Conservation (phyloP, 768 basidiomycete species). For the Boletus subcaerulescens region DNA sequence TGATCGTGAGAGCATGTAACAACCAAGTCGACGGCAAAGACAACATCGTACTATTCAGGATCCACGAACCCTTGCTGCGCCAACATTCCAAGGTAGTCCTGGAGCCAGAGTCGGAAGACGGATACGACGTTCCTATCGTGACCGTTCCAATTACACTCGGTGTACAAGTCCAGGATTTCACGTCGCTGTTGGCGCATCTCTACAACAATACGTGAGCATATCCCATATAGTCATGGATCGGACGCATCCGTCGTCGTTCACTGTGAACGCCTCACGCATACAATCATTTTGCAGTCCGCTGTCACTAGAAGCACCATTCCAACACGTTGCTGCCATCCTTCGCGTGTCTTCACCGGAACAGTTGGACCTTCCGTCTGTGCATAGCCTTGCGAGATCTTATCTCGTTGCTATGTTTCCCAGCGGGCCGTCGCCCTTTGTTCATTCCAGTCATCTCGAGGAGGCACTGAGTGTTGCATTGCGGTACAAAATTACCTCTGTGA, state of each 20-base stretch:
- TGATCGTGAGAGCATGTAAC: slow-evolving; percentile 45
- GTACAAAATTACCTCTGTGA: slow-evolving; percentile 48
- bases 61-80: slow-evolving; percentile 52
- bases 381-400: slow-evolving; percentile 41
- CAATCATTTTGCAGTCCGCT: slow-evolving; percentile 44
- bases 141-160: slow-evolving; percentile 37
- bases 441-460: slow-evolving; percentile 47
- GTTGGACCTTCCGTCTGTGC: slow-evolving; percentile 55
- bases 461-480: slow-evolving; percentile 51
- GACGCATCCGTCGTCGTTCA: not conserved
- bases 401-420: slow-evolving; percentile 49
- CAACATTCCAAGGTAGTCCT: slow-evolving; percentile 42
- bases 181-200: slow-evolving; percentile 56
- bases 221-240: not conserved
- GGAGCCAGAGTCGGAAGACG: slow-evolving; percentile 1
- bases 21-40: slow-evolving; percentile 8
- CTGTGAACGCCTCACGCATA: not conserved
- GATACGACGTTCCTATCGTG: slow-evolving; percentile 15
- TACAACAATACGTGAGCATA: slow-evolving; percentile 65
- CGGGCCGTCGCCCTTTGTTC: slow-evolving; percentile 42
- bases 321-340: slow-evolving; percentile 50
- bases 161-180: slow-evolving; percentile 47
- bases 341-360: slow-evolving; percentile 54
- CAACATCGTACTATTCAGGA: slow-evolving; percentile 43
- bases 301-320: slow-evolving; percentile 40